Evolutionary conservation across 768 basidiomycete genomes (phyloP).

Genomic region (Lactifluus pinguis): DNA sequence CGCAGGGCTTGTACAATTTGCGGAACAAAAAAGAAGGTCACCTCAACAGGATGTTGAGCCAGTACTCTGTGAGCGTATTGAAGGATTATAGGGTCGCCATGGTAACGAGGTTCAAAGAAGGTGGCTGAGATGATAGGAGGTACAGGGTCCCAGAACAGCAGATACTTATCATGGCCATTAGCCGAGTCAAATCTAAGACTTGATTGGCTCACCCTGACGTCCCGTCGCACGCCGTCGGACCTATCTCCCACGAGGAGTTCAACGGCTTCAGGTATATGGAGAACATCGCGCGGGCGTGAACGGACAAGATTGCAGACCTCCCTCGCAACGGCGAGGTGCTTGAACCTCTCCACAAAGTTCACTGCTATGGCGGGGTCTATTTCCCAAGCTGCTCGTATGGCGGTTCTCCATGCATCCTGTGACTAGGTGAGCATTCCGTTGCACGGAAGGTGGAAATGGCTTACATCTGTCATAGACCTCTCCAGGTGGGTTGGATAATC

Average conservation of each 20-base stretch:
- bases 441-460: conserved; percentile 13
- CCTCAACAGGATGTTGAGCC: conserved; percentile 86
- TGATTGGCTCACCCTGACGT: conserved; percentile 55
- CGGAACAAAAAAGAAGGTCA: conserved; percentile 98
- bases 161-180: conserved; percentile 43
- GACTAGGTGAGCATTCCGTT: conserved; percentile 6
- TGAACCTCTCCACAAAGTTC: conserved; percentile 84
- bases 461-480: conserved; percentile 54
- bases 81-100: conserved; percentile 73
- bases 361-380: conserved; percentile 77
- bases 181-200: neutral
- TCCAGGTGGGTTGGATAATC: conserved; percentile 52
- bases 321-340: conserved; percentile 46
- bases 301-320: conserved; percentile 74
- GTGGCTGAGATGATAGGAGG: conserved; percentile 75
- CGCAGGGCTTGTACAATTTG: conserved; percentile 96
- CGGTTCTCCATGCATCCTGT: conserved; percentile 56
- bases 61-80: conserved; percentile 96
- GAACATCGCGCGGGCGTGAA: conserved; percentile 55
- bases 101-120: conserved; percentile 78
- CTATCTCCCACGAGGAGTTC: conserved; percentile 69
- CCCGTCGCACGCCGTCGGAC: conserved; percentile 50
- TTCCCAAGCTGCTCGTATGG: conserved; percentile 72
- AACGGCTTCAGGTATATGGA: conserved; percentile 76
- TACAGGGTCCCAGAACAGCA: conserved; percentile 83